Evolutionary conservation across 2,329 filamentous ascomycete species (phyloP), one percentile per base, ranked within the genome.

Genomic region (Paraconiothyrium brasiliense): DNA sequence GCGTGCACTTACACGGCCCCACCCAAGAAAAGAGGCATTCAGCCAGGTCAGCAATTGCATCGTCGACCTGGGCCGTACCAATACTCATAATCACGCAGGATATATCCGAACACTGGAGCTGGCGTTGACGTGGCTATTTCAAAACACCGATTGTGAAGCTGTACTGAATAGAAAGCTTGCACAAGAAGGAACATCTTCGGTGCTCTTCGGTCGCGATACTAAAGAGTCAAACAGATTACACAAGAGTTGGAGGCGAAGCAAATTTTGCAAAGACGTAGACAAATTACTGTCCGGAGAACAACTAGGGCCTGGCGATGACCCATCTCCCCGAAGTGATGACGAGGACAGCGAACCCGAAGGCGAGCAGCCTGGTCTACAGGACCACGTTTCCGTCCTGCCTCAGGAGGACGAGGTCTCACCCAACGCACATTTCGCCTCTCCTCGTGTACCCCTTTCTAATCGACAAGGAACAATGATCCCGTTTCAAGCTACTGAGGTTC

Each of bases 81-180:
- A 49, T 47, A 7, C 20, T 54, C 54, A 32, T 54, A 10, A 27
- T n/a, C 2, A 8, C 34, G 30, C 32, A 61, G 91, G 92, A 16
- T 93, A 93, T 71, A 89, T 94, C 58, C 86, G 90, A 37, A 90
- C 90, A 0, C 81, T 94, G 20, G 91, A 94, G 76, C 77, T 91
- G 47, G 85, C 89, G 10, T 82, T 91, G 58, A 89, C 88, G 13
- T 88, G 88, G 82, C 79, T 91, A 1, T 89, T 92, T 62, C 84
- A 87, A 58, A 84, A 88, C 39, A 83, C 86, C 14, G 86, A 84
- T 10, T 84, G 83, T 51, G 89, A 92, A 74, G 81, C 83, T 55
- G 82, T 84, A 14, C 82, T 92, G 27, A 83, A 86, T 51, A 78
- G 78, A 8, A 78, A 89, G 54, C 79, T 91, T 58, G 82, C 82